These are phyloP conservation scores for Rhynchospora pubera DNA, from an alignment of 176 grass and related monocot species.

Conservation along the genomic window DNA sequence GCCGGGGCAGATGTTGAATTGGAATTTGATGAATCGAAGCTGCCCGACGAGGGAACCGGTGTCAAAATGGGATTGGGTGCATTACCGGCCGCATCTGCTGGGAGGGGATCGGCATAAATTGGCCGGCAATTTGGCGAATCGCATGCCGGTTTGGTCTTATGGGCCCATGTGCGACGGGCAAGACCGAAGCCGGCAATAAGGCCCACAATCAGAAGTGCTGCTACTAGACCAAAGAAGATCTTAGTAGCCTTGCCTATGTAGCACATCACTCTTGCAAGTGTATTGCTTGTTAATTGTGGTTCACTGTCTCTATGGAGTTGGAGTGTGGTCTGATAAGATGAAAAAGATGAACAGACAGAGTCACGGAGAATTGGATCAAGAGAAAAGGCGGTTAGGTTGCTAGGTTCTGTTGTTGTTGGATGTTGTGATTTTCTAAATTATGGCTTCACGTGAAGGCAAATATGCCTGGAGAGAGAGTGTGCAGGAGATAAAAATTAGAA, in stretches of 20 bases:
- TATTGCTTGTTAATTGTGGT: constrained; percentile 14
- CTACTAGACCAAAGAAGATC: constrained; percentile 69
- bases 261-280: constrained; percentile 37
- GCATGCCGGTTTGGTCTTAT: constrained; percentile 37
- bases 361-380: neutral
- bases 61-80: constrained; percentile 29
- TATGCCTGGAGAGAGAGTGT: constrained; percentile 16
- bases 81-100: constrained; percentile 25
- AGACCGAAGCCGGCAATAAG: constrained; percentile 62
- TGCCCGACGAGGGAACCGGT: neutral
- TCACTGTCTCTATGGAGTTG: neutral
- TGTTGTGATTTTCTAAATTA: constrained; percentile 45
- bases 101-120: constrained; percentile 38
- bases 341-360: neutral
- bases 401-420: constrained; percentile 33
- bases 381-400: constrained; percentile 5
- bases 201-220: constrained; percentile 39
- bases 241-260: constrained; percentile 94
- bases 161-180: constrained; percentile 35
- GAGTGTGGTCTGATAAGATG: neutral
- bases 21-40: neutral
- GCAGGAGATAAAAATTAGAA: neutral
- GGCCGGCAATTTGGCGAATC: constrained; percentile 43
- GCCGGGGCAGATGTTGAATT: constrained; percentile 13
- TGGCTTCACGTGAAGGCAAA: constrained; percentile 53